Conservation (phyloP, 257 asterid species). For the Plantago major region DNA sequence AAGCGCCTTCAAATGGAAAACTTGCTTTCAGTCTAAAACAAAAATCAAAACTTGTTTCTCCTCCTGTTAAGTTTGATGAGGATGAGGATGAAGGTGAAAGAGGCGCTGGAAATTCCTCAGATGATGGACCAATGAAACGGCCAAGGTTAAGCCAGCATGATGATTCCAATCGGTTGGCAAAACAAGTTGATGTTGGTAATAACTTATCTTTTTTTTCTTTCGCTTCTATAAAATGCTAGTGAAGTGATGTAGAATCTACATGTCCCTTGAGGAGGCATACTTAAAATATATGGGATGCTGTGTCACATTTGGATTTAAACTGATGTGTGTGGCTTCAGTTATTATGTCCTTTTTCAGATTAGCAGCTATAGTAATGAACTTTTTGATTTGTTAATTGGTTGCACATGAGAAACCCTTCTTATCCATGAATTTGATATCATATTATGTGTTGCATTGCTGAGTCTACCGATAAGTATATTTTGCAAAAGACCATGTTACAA, state of each 20-base stretch:
- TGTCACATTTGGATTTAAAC: conserved; percentile 10
- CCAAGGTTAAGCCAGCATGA: conserved; percentile 49
- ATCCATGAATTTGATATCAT: no score
- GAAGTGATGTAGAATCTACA: conserved; percentile 20
- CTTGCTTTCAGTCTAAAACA: conserved; percentile 94
- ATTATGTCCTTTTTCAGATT: background rate
- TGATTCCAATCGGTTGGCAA: conserved; percentile 40
- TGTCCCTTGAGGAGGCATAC: conserved; percentile 12
- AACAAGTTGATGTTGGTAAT: conserved; percentile 81
- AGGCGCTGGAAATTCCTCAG: conserved; percentile 56
- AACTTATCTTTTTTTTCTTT: conserved; percentile 32
- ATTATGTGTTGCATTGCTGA: no score
- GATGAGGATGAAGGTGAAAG: conserved; percentile 70
- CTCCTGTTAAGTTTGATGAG: conserved; percentile 68
- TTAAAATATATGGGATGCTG: conserved; percentile 16
- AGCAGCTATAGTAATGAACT: background rate
- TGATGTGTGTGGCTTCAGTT: conserved; percentile 12
- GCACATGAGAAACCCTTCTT: background rate
- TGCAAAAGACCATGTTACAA: no score
- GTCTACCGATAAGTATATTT: no score
- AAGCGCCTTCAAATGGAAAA: conserved; percentile 60
- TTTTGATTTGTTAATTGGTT: background rate
- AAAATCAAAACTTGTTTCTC: conserved; percentile 66
- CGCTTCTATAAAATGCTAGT: conserved; percentile 3
- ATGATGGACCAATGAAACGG: conserved; percentile 62